Evolutionary conservation across 2,329 filamentous ascomycete genomes (phyloP).

Genomic region (Apiospora aurea): DNA sequence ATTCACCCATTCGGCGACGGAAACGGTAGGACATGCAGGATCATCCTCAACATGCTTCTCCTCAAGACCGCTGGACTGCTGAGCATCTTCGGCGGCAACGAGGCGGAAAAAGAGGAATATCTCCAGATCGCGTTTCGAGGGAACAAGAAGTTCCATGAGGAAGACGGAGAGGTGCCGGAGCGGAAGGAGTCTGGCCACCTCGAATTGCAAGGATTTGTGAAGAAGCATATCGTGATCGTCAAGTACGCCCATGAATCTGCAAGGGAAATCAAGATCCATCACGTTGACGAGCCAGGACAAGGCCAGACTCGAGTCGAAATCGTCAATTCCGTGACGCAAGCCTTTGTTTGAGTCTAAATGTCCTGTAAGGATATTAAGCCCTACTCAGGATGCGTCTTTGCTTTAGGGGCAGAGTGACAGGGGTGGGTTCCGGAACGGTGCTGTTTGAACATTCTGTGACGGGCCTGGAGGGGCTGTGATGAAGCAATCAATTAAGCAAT

Average conservation of each 20-base stretch:
- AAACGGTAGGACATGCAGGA: conserved; percentile 46
- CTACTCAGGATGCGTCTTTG: not conserved
- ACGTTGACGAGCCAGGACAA: not conserved
- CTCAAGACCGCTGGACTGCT: conserved; percentile 39
- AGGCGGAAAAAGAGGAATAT: conserved; percentile 30
- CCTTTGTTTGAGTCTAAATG: not conserved
- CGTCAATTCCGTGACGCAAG: not conserved
- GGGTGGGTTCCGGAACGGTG: not conserved
- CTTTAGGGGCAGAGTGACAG: not conserved
- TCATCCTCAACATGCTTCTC: conserved; percentile 45
- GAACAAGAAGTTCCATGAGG: conserved; percentile 30
- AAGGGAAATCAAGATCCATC: not conserved
- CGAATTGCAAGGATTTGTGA: conserved; percentile 21
- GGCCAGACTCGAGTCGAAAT: not conserved
- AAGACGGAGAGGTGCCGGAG: conserved; percentile 31
- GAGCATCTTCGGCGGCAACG: conserved; percentile 28
- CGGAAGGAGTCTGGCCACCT: conserved; percentile 30
- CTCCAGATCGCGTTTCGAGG: conserved; percentile 28
- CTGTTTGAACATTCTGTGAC: too few relatives aligned
- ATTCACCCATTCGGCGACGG: conserved; percentile 50
- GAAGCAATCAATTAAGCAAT: too few relatives aligned
- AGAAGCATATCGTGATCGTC: not conserved
- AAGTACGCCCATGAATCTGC: not conserved
- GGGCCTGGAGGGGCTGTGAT: too few relatives aligned
- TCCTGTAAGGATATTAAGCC: not conserved